These are phyloP conservation scores for Dendrothele bispora DNA, from an alignment of 768 basidiomycete species.

Conservation along the genomic window DNA sequence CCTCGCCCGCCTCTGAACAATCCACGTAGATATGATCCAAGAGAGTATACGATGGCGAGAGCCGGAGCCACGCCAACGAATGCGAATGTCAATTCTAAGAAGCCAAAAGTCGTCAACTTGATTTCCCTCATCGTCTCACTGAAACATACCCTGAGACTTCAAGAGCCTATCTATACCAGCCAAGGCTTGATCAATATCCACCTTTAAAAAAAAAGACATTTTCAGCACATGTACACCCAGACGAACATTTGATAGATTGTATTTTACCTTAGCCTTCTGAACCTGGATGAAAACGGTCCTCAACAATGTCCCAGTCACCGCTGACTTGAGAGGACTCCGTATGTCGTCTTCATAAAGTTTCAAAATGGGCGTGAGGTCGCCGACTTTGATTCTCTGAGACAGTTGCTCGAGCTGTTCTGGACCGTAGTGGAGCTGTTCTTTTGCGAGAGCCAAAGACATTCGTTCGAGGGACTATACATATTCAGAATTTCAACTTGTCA, in stretches of 20 bases:
- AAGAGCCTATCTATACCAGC: constrained; percentile 91
- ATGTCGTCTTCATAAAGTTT: constrained; percentile 92
- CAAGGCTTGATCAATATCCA: constrained; percentile 89
- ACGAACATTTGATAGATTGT: neutral
- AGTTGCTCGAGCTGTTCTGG: constrained; percentile 65
- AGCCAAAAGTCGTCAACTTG: neutral
- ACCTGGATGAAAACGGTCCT: constrained; percentile 89
- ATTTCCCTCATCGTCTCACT: too few species aligned
- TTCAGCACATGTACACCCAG: neutral
- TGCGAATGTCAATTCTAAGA: constrained; percentile 82
- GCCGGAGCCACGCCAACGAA: constrained; percentile 96
- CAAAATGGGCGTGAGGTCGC: constrained; percentile 86
- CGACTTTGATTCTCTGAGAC: constrained; percentile 63
- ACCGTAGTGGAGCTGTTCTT: constrained; percentile 72
- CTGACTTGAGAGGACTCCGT: constrained; percentile 81
- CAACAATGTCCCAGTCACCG: constrained; percentile 75
- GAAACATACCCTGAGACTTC: constrained; percentile 60
- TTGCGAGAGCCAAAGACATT: constrained; percentile 85
- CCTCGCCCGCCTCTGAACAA: constrained; percentile 53
- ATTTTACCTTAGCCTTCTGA: constrained; percentile 86
- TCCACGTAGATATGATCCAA: constrained; percentile 50
- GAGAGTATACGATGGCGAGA: constrained; percentile 73
- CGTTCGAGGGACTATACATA: constrained; percentile 77
- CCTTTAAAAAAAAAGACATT: constrained; percentile 40
- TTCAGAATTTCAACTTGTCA: neutral